These are phyloP conservation scores for Vicia faba DNA, from an alignment of 306 rosid species.

Conservation along the genomic window DNA sequence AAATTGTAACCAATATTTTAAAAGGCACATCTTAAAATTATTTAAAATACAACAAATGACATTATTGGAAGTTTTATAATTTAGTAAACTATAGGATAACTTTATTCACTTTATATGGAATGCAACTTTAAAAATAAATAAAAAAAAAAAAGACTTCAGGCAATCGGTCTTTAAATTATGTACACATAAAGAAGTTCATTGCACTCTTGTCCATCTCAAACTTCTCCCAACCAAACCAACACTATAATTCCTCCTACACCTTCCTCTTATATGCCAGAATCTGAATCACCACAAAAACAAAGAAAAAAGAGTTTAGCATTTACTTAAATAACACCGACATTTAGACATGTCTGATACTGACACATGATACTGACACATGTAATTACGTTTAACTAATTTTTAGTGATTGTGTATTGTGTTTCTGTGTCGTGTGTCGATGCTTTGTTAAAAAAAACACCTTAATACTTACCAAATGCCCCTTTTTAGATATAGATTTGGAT, in stretches of 20 bases:
- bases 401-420: not conserved
- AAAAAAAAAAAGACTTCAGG: not conserved
- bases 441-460: not conserved
- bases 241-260: slow-evolving; percentile 40
- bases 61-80: slow-evolving; percentile 21
- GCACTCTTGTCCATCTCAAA: slow-evolving; percentile 29
- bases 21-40: slow-evolving; percentile 28
- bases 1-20: slow-evolving; percentile 28
- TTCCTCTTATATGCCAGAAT: slow-evolving; percentile 74
- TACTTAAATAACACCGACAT: not conserved
- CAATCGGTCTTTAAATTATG: slow-evolving; percentile 28
- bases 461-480: slow-evolving; percentile 67
- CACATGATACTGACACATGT: not conserved
- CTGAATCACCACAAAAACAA: slow-evolving; percentile 57
- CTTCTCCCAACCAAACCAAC: slow-evolving; percentile 11
- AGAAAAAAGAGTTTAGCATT: slow-evolving; percentile 26
- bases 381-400: not conserved
- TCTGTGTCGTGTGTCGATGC: not conserved
- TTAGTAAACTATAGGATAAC: slow-evolving; percentile 11
- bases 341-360: not conserved
- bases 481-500: slow-evolving; percentile 56
- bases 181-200: slow-evolving; percentile 29
- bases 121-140: slow-evolving; percentile 18
- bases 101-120: not conserved
- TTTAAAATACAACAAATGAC: slow-evolving; percentile 17